Conservation (phyloP, 176 grass and related monocot genomes). For the Musa schizocarpa region DNA sequence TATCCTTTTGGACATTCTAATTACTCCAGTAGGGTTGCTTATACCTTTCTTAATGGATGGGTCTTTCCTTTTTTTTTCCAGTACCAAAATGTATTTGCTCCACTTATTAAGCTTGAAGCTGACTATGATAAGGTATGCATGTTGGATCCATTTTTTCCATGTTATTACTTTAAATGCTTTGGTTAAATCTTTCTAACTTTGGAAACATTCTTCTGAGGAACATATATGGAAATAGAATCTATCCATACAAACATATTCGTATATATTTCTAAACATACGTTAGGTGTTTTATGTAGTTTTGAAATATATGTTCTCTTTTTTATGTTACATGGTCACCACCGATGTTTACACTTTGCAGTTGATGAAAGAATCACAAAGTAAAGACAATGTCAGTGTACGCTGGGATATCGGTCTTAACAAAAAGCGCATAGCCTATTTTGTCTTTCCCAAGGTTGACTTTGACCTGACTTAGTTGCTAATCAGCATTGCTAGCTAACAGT, state of each 20-base stretch:
- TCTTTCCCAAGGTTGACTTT: conserved; percentile 80
- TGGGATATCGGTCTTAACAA: conserved; percentile 98
- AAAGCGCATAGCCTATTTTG: conserved; percentile 85
- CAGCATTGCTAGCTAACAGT: too few relatives aligned
- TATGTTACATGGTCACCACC: not conserved
- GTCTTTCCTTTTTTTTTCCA: conserved; percentile 14
- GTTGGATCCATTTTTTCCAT: conserved; percentile 7
- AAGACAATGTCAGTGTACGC: conserved; percentile 79
- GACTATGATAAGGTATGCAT: conserved; percentile 93
- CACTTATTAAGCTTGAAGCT: conserved; percentile 96
- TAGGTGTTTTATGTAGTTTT: conserved; percentile 1
- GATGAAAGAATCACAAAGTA: conserved; percentile 99
- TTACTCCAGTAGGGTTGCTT: not conserved
- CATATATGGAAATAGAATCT: too few relatives aligned
- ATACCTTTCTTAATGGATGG: not conserved
- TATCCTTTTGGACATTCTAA: not conserved
- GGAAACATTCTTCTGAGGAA: too few relatives aligned
- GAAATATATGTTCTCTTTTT: not conserved
- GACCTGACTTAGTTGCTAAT: not conserved
- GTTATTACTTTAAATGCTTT: not conserved
- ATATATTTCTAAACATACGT: too few relatives aligned
- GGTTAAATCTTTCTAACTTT: not conserved
- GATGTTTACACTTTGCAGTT: conserved; percentile 29
- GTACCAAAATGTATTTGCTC: conserved; percentile 99
- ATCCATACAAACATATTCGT: not conserved